Conservation (phyloP, 2,329 filamentous ascomycete genomes). For the Ophiocordyceps camponoti-leonardi region DNA sequence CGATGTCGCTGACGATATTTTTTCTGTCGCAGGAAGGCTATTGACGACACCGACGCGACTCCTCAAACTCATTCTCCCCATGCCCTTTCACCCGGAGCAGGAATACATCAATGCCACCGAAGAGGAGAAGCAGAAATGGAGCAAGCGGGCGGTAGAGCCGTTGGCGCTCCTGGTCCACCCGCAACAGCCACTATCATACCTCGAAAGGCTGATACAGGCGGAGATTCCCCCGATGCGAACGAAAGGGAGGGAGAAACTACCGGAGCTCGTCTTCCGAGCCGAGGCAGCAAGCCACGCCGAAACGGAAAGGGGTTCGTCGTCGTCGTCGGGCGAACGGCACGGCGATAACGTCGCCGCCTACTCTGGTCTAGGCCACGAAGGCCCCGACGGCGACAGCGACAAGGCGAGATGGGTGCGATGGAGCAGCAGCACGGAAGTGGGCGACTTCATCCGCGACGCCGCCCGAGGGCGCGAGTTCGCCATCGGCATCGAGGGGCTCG, state of each 20-base stretch:
- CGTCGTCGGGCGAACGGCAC: conserved; percentile 6
- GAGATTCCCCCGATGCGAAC: conserved; percentile 58
- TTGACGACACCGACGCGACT: conserved; percentile 66
- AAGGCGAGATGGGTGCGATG: conserved; percentile 58
- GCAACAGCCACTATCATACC: conserved; percentile 78
- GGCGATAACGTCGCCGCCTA: conserved; percentile 45
- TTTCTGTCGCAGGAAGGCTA: conserved; percentile 41
- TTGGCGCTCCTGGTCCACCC: conserved; percentile 75
- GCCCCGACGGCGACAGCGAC: conserved; percentile 19
- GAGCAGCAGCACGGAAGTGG: conserved; percentile 78
- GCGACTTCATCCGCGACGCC: conserved; percentile 85
- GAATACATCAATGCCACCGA: conserved; percentile 23
- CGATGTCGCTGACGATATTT: not conserved
- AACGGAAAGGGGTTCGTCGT: conserved; percentile 4
- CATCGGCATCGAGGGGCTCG: conserved; percentile 58
- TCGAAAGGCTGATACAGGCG: conserved; percentile 76
- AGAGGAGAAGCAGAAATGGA: conserved; percentile 13
- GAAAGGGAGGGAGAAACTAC: conserved; percentile 50
- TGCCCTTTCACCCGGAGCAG: conserved; percentile 29
- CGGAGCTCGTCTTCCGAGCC: conserved; percentile 63
- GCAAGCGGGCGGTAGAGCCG: conserved; percentile 44
- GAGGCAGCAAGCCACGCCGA: conserved; percentile 27
- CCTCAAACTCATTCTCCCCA: conserved; percentile 63
- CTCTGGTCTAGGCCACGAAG: conserved; percentile 51
- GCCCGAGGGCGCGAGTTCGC: conserved; percentile 72